Conservation (phyloP, 805 yeast species). For the Wickerhamomyces silvicola region DNA sequence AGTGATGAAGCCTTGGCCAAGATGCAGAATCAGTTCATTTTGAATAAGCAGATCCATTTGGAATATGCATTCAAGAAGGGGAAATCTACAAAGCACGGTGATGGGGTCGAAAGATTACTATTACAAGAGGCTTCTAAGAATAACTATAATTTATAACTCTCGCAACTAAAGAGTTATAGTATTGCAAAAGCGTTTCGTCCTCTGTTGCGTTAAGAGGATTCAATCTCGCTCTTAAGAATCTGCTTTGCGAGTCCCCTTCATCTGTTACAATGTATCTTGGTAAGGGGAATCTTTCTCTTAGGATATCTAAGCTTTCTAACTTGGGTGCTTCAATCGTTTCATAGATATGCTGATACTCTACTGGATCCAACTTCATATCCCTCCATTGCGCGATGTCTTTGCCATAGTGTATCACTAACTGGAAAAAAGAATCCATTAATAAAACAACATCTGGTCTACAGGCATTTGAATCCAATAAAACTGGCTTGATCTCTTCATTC, state of each 20-base stretch:
- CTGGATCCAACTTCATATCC: constrained; percentile 81
- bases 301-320: constrained; percentile 79
- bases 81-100: constrained; percentile 66
- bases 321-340: constrained; percentile 77
- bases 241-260: constrained; percentile 95
- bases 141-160: constrained; percentile 14
- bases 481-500: constrained; percentile 79
- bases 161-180: constrained; percentile 4
- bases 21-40: constrained; percentile 61
- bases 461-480: constrained; percentile 83
- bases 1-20: constrained; percentile 67
- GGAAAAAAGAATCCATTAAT: constrained; percentile 90
- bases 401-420: constrained; percentile 89
- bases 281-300: constrained; percentile 88
- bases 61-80: constrained; percentile 69
- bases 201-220: too few relatives aligned
- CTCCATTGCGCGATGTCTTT: constrained; percentile 90
- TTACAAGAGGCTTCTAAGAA: constrained; percentile 56
- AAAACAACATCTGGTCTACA: constrained; percentile 78
- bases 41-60: constrained; percentile 56
- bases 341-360: constrained; percentile 78
- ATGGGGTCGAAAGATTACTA: constrained; percentile 62
- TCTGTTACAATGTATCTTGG: constrained; percentile 94
- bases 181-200: too few relatives aligned
- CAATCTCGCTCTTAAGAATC: constrained; percentile 86